These are phyloP conservation scores for Saccharomycopsis oosterbeekiorum DNA, from an alignment of 805 yeast genomes.

Conservation along the genomic window DNA sequence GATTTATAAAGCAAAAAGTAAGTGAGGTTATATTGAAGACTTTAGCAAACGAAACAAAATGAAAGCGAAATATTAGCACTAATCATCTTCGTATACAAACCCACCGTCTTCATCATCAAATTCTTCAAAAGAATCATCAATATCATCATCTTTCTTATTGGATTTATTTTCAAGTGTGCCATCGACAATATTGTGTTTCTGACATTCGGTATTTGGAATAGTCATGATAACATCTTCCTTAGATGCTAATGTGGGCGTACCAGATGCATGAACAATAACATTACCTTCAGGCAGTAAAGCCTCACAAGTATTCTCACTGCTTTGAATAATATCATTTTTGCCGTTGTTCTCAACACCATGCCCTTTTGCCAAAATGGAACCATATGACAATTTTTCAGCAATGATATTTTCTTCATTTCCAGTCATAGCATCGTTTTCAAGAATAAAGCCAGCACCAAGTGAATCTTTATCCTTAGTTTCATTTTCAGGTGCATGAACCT, in stretches of 20 bases:
- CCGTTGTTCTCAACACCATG: neutral
- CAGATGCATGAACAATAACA: too few species aligned
- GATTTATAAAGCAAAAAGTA: too few species aligned
- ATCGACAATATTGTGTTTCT: neutral
- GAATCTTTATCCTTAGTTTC: conserved; percentile 5
- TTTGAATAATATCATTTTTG: neutral
- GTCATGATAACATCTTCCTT: too few species aligned
- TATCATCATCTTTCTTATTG: neutral
- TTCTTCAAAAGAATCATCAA: neutral
- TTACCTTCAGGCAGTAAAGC: too few species aligned
- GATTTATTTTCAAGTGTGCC: neutral
- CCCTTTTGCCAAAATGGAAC: neutral
- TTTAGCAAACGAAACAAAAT: neutral
- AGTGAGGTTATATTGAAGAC: neutral
- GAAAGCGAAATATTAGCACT: neutral
- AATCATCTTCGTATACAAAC: neutral
- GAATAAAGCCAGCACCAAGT: conserved; percentile 25
- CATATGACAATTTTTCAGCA: neutral
- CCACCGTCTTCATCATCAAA: neutral
- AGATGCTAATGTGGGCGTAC: too few species aligned
- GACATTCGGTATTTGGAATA: neutral
- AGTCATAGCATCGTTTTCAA: neutral
- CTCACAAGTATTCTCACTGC: neutral
- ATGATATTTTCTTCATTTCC: neutral
- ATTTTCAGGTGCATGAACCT: neutral